A percentile compares a stretch with the other conserved stretches of the same genome.
These are phyloP conservation scores for Deinandra increscens DNA, from an alignment of 129 eudicot genomes.

Conservation along the genomic window DNA sequence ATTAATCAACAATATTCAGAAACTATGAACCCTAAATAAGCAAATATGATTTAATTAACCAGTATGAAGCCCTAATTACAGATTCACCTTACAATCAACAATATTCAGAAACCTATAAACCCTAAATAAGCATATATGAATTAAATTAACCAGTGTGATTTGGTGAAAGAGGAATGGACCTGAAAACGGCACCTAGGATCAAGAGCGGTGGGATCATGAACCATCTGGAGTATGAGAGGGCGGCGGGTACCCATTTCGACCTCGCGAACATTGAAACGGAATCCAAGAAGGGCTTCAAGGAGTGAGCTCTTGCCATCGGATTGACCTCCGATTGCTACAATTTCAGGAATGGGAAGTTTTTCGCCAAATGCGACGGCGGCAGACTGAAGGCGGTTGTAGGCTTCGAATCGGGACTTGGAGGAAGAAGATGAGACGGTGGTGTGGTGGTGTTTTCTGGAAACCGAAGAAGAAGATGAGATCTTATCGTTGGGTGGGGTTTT, in stretches of 20 bases:
- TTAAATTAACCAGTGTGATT: conserved; percentile 25
- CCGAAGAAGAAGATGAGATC: conserved; percentile 29
- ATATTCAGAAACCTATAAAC: conserved; percentile 1
- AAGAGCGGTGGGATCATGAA: conserved; percentile 75
- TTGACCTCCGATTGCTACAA: conserved; percentile 95
- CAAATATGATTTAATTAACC: too few species aligned
- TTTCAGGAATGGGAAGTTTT: conserved; percentile 95
- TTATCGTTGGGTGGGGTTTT: conserved; percentile 43
- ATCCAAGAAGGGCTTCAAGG: conserved; percentile 93
- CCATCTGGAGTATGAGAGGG: conserved; percentile 93
- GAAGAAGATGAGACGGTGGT: conserved; percentile 39
- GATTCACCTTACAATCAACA: neutral
- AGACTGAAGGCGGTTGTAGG: conserved; percentile 87
- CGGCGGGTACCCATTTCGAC: conserved; percentile 98
- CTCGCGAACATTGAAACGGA: conserved; percentile 91
- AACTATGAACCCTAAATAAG: too few species aligned
- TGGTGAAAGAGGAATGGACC: conserved; percentile 70
- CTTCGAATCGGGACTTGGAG: conserved; percentile 66
- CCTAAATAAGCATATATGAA: too few species aligned
- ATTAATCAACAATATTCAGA: too few species aligned
- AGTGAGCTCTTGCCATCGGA: conserved; percentile 99
- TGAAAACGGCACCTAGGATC: conserved; percentile 93
- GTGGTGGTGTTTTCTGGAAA: conserved; percentile 39
- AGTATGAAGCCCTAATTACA: conserved; percentile 2
- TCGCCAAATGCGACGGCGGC: conserved; percentile 98